Evolutionary conservation across 2,329 filamentous ascomycete genomes (phyloP).

Genomic region (Diaporthe capsici): DNA sequence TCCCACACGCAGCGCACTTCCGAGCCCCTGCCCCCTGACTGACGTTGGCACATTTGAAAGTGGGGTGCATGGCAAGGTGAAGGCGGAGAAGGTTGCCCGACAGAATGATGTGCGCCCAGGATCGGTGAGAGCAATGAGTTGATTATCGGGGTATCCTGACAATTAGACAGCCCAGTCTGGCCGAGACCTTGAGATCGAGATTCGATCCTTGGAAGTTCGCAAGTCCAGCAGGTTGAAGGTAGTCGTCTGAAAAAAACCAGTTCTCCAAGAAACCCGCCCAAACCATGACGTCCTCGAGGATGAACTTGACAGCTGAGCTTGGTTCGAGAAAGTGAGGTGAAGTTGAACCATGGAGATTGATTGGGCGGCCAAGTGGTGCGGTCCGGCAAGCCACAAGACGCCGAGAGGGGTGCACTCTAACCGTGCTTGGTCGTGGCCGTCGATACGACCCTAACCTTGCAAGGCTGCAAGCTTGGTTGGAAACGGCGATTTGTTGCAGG

Average conservation of each 20-base stretch:
- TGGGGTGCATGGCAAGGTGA: neutral
- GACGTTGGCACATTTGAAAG: slow-evolving; percentile 11
- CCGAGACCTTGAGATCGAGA: slow-evolving; percentile 24
- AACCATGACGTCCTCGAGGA: slow-evolving; percentile 31
- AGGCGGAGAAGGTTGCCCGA: slow-evolving; percentile 2
- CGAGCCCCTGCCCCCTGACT: slow-evolving; percentile 9
- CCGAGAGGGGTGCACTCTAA: slow-evolving; percentile 23
- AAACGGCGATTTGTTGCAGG: slow-evolving; percentile 30
- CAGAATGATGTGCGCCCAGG: slow-evolving; percentile 23
- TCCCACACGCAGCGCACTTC: neutral
- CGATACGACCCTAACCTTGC: slow-evolving; percentile 12
- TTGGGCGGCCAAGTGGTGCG: slow-evolving; percentile 24
- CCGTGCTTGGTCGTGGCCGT: neutral
- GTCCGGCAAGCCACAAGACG: slow-evolving; percentile 22
- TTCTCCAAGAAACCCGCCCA: neutral
- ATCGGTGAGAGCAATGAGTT: slow-evolving; percentile 20
- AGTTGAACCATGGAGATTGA: slow-evolving; percentile 3
- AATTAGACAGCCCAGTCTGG: slow-evolving; percentile 2
- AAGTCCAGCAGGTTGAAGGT: neutral
- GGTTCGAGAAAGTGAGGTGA: slow-evolving; percentile 14
- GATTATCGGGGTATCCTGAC: slow-evolving; percentile 17
- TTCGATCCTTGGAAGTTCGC: neutral
- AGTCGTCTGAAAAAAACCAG: slow-evolving; percentile 25
- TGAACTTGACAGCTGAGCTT: slow-evolving; percentile 27
- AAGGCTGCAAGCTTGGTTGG: slow-evolving; percentile 24